Evolutionary conservation across 148 eudicot genomes (phyloP).

Genomic region (Tetragonia tetragonoides): DNA sequence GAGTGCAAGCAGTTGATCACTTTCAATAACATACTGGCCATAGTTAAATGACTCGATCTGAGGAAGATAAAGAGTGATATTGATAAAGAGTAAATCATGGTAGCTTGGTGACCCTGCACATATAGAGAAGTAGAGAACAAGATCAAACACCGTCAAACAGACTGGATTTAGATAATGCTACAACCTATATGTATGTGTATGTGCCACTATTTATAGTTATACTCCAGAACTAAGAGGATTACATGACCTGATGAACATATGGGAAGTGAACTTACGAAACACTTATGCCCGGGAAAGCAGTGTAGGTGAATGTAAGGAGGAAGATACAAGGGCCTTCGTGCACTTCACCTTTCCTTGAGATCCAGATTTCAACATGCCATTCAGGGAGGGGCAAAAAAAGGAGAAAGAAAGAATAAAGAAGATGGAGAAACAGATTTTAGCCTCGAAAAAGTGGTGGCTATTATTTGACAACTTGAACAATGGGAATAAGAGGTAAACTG

Average conservation of each 20-base stretch:
- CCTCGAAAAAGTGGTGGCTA: background rate
- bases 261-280: too few species aligned
- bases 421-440: background rate
- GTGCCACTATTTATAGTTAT: conserved; percentile 9
- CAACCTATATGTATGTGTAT: background rate
- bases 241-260: background rate
- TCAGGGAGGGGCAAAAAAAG: too few species aligned
- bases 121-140: conserved; percentile 23
- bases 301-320: background rate
- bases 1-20: conserved; percentile 30
- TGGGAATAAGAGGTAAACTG: background rate
- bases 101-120: conserved; percentile 53
- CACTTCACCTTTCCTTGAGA: background rate
- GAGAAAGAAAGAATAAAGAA: background rate
- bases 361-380: background rate
- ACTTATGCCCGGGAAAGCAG: background rate
- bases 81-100: conserved; percentile 33
- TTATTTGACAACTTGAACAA: background rate
- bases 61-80: conserved; percentile 47
- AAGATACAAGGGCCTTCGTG: background rate
- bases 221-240: background rate
- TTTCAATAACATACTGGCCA: conserved; percentile 30
- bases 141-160: conserved; percentile 8
- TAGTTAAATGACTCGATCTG: conserved; percentile 39
- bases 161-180: background rate